Evolutionary conservation across 345 rosid genomes (phyloP).

Genomic region (Hirschfeldia incana): DNA sequence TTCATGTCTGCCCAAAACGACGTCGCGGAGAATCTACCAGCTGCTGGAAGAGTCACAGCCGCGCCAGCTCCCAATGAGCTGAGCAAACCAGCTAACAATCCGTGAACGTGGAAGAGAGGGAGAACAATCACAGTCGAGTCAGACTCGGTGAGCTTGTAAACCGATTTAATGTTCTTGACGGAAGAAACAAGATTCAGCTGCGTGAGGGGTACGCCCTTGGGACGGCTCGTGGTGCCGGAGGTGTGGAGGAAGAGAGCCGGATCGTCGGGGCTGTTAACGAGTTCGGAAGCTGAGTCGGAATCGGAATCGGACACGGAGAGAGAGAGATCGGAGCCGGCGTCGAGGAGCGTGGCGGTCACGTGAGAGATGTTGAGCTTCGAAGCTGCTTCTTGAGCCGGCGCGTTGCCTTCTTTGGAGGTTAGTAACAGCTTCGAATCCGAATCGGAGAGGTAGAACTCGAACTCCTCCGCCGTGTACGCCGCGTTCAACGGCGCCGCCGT

Average conservation of each 20-base stretch:
- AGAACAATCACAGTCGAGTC: slow-evolving; percentile 84
- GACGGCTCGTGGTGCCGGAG: slow-evolving; percentile 79
- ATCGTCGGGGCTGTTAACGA: slow-evolving; percentile 60
- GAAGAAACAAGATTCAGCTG: slow-evolving; percentile 66
- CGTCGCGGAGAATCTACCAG: slow-evolving; percentile 82
- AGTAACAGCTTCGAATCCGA: slow-evolving; percentile 64
- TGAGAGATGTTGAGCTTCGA: slow-evolving; percentile 57
- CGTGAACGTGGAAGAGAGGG: slow-evolving; percentile 89
- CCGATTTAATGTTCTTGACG: slow-evolving; percentile 55
- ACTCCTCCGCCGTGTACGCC: slow-evolving; percentile 70
- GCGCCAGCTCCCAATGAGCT: slow-evolving; percentile 79
- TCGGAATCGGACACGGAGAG: slow-evolving; percentile 38
- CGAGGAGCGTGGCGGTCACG: slow-evolving; percentile 42
- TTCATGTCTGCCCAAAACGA: slow-evolving; percentile 82
- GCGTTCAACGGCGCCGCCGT: slow-evolving; percentile 71
- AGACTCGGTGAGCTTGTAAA: slow-evolving; percentile 63
- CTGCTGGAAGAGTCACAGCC: slow-evolving; percentile 74
- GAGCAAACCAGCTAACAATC: slow-evolving; percentile 68
- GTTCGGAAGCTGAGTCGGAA: slow-evolving; percentile 21
- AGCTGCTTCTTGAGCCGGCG: slow-evolving; percentile 61
- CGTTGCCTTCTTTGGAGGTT: slow-evolving; percentile 50
- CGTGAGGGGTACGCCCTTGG: slow-evolving; percentile 73
- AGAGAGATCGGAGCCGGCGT: slow-evolving; percentile 37
- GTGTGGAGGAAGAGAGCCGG: slow-evolving; percentile 70
- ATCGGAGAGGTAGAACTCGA: slow-evolving; percentile 72